Base-by-base conservation (phyloP, 345 rosid species). In the Carallia brachiata region DNA sequence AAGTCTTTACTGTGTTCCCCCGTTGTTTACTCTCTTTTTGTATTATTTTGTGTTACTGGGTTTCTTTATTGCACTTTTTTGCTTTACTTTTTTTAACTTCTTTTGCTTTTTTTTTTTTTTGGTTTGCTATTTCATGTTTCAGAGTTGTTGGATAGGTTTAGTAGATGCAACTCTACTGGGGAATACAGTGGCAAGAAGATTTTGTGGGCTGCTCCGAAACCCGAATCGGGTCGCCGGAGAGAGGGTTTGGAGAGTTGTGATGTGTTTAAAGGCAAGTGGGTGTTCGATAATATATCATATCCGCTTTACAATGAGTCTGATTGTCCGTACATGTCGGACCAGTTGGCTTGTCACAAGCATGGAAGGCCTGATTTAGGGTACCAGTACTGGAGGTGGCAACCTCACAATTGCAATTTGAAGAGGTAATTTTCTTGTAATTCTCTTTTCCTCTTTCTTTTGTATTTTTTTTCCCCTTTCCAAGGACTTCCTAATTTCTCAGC, bases 301-400 rank as follows among this genome's bases (percentile, higher is more conserved):
- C 99, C 98, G 1, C 79, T 89, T n/a, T 90, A 95, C 79, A 77
- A 80, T 19, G 99, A 90, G 79, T 86, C 97, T 28, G 75, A 80
- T 6, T 95, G 99, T 62, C 99, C 97, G 1, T 95, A 95, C 75
- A 95, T 95, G 98, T 95, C 99, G 9, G 99, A 95, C 71, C 99
- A 95, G 74, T 44, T 95, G 78, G 97, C 99, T 12, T 95, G 99
- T 62, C 93, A 90, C 68, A 95, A 85, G 84, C 97, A 95, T 79
- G 99, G 99, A 28, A 84, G 99, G 86, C 34, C 85, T 60, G 98
- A 95, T 84, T 75, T 95, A 79, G 72, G 75, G 4, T 89, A 86
- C 71, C 98, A 85, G 74, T 61, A 86, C 48, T 89, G 99, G 99
- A 90, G 98, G 81, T 95, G 99, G 98, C 99, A 92, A 68, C 99